These are phyloP conservation scores for Monosporascus sp. DNA, from an alignment of 2,329 filamentous ascomycete genomes.

Conservation along the genomic window DNA sequence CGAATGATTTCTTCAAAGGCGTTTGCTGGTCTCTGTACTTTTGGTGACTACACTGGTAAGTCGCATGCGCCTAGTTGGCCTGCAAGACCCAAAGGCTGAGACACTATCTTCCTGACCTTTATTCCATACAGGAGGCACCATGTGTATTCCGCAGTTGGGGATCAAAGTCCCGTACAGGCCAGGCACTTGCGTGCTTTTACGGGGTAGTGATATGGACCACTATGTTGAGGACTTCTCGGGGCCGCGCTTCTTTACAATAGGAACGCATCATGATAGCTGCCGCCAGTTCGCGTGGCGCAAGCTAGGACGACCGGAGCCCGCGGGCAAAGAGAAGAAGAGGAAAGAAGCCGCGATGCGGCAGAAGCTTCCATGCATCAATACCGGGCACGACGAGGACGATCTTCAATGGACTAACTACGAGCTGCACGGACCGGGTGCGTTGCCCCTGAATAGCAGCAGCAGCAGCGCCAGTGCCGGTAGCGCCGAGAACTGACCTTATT, in stretches of 20 bases:
- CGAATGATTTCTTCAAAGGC: slow-evolving; percentile 1
- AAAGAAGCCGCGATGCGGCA: background rate
- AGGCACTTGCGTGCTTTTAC: slow-evolving; percentile 5
- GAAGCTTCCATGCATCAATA: background rate
- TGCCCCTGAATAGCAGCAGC: background rate
- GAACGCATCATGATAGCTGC: slow-evolving; percentile 7
- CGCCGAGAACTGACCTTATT: too few species aligned
- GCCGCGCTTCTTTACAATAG: slow-evolving; percentile 6
- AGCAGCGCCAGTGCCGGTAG: background rate
- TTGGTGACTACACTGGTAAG: slow-evolving; percentile 2
- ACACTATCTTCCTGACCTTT: background rate
- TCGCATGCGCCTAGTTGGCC: background rate
- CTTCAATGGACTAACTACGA: background rate
- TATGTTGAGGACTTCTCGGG: slow-evolving; percentile 3
- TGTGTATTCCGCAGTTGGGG: slow-evolving; percentile 5
- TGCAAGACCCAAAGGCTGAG: background rate
- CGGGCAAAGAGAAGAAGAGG: background rate
- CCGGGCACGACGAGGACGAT: background rate
- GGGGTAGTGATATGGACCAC: slow-evolving; percentile 6
- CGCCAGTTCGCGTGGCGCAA: background rate
- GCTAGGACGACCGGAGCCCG: background rate
- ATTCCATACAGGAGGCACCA: background rate
- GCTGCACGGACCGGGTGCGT: background rate
- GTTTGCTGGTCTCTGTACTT: slow-evolving; percentile 3
- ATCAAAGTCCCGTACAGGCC: slow-evolving; percentile 5